A percentile compares a stretch with the other conserved stretches of the same genome.
Evolutionary conservation across 2,329 filamentous ascomycete species (phyloP).

Genomic region (Ceratocystiopsis minuta): DNA sequence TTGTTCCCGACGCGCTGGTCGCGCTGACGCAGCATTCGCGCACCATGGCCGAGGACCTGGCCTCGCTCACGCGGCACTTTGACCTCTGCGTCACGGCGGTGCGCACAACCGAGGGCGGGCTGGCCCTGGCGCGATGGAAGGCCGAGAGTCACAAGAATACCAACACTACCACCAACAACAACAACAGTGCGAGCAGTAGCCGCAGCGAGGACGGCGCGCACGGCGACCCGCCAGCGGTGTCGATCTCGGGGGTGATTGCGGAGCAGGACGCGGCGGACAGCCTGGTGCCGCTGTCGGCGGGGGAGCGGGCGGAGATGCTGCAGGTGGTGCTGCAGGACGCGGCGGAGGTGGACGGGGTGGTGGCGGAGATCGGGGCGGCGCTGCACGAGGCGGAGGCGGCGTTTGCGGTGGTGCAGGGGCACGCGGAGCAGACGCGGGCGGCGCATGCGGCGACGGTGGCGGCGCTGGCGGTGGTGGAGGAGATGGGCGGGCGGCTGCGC

Average conservation of each 20-base stretch:
- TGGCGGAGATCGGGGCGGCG: constrained; percentile 54
- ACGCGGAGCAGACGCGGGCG: constrained; percentile 38
- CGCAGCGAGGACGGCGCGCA: constrained; percentile 21
- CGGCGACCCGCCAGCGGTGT: constrained; percentile 24
- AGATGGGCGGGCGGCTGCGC: constrained; percentile 47
- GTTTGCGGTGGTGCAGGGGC: constrained; percentile 42
- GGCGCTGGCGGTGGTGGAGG: constrained; percentile 48
- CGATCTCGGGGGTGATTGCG: constrained; percentile 49
- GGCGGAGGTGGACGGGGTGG: constrained; percentile 45
- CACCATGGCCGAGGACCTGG: constrained; percentile 63
- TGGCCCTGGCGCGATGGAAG: constrained; percentile 47
- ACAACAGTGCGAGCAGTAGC: constrained; percentile 28
- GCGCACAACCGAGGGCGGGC: constrained; percentile 70
- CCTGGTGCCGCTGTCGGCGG: constrained; percentile 52
- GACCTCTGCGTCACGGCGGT: constrained; percentile 86
- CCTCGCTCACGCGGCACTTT: constrained; percentile 72
- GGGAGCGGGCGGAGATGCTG: constrained; percentile 70
- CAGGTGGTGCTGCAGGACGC: constrained; percentile 59
- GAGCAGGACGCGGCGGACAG: constrained; percentile 30
- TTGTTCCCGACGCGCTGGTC: constrained; percentile 35
- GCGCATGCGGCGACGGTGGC: constrained; percentile 39
- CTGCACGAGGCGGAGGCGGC: constrained; percentile 61
- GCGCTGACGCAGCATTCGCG: constrained; percentile 57
- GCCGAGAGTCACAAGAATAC: constrained; percentile 20
- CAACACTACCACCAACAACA: background rate